Percentiles rank a stretch among this genome's conserved stretches.
Evolutionary conservation across 495 filamentous ascomycete genomes (phyloP).

Genomic region (Aspergillus nidulans): DNA sequence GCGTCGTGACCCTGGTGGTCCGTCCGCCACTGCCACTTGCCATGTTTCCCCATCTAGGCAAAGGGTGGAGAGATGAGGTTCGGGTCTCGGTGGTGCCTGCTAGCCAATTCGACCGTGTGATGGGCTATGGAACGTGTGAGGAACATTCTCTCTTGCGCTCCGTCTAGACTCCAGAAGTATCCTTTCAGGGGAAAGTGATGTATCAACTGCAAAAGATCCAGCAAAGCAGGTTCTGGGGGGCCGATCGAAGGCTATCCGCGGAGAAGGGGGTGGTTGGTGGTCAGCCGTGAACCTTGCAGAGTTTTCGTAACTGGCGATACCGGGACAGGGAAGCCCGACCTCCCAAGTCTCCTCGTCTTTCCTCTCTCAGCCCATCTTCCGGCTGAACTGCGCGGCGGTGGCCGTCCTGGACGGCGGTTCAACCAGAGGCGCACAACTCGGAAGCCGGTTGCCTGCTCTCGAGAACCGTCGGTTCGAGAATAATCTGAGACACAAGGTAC

Average conservation of each 20-base stretch:
- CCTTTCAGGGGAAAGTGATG: neutral
- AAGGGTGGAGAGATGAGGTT: constrained; percentile 19
- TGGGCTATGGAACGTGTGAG: constrained; percentile 7
- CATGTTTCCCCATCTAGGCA: constrained; percentile 21
- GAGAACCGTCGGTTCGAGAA: neutral
- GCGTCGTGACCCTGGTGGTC: constrained; percentile 8
- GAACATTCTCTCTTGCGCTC: neutral
- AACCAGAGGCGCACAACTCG: neutral
- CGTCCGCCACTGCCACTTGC: constrained; percentile 10
- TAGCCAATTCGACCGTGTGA: neutral
- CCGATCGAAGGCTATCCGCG: constrained; percentile 4
- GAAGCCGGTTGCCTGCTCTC: neutral
- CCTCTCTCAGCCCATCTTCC: neutral
- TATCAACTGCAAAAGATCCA: neutral
- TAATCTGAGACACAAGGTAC: neutral
- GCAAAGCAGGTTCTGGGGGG: neutral
- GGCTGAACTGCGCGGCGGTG: neutral
- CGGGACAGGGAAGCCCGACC: neutral
- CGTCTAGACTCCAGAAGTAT: neutral
- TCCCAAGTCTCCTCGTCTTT: constrained; percentile 2
- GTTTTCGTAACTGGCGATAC: constrained; percentile 11
- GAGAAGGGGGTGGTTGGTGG: constrained; percentile 9
- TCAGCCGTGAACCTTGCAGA: constrained; percentile 11
- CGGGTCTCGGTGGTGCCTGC: constrained; percentile 3
- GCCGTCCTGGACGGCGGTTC: neutral